Evolutionary conservation across 148 eudicot genomes (phyloP).

Genomic region (Rhododendron mucronatum): DNA sequence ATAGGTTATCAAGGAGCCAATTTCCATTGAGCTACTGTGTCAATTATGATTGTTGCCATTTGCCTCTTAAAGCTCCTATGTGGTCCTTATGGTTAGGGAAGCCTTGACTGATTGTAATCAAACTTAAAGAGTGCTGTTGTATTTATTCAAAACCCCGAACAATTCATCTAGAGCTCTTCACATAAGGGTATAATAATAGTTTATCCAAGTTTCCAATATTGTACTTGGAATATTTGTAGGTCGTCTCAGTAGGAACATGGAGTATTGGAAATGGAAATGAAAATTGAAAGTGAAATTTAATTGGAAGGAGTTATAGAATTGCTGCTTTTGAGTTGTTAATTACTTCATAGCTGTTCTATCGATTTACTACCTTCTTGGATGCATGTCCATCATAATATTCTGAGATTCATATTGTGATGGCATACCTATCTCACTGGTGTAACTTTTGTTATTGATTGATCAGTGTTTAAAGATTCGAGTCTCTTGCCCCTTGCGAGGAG

Average conservation of each 20-base stretch:
- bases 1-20: background rate
- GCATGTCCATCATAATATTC: background rate
- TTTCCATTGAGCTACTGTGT: background rate
- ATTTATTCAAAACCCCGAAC: background rate
- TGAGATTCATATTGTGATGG: background rate
- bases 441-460: background rate
- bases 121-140: background rate
- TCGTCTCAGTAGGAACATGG: background rate
- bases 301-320: background rate
- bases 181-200: background rate
- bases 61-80: background rate
- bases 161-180: background rate
- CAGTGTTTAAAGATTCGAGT: slow-evolving; percentile 61
- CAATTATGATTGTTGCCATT: background rate
- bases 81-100: too few relatives aligned
- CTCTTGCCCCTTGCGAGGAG: slow-evolving; percentile 31
- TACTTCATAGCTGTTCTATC: background rate
- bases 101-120: background rate
- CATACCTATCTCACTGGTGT: background rate
- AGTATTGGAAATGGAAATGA: background rate
- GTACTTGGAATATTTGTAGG: background rate
- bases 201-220: background rate
- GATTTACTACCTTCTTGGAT: background rate
- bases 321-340: background rate
- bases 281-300: background rate